These are phyloP conservation scores for Fragaria ananassa DNA, from an alignment of 306 rosid genomes.

Conservation along the genomic window DNA sequence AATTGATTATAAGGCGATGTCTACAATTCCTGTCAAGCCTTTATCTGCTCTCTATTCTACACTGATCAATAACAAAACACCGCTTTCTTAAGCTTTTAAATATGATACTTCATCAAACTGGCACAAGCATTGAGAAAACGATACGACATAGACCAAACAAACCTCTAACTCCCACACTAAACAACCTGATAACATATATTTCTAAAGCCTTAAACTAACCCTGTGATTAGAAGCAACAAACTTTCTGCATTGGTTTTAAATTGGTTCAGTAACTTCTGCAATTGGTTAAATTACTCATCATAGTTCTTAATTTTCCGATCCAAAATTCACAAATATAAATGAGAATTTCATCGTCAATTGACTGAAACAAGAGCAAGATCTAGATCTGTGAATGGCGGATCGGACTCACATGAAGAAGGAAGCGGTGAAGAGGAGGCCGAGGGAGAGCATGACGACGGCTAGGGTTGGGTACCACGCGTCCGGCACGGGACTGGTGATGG, in stretches of 20 bases:
- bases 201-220: background rate
- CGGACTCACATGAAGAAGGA: slow-evolving; percentile 87
- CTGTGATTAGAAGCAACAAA: background rate
- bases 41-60: background rate
- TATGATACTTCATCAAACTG: background rate
- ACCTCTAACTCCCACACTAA: background rate
- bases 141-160: background rate
- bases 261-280: background rate
- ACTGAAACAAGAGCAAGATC: background rate
- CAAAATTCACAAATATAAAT: background rate
- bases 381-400: slow-evolving; percentile 22
- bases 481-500: slow-evolving; percentile 84
- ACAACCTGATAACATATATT: background rate
- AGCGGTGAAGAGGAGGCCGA: slow-evolving; percentile 86
- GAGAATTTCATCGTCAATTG: background rate
- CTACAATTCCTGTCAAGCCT: background rate
- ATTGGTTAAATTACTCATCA: background rate
- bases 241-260: background rate
- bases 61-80: background rate
- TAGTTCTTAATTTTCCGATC: background rate
- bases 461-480: slow-evolving; percentile 85
- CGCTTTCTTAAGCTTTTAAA: background rate
- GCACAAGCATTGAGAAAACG: background rate
- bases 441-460: slow-evolving; percentile 59
- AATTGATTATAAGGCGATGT: background rate